A percentile compares a stretch with the other conserved stretches of the same genome.
Evolutionary conservation across 2,329 filamentous ascomycete genomes (phyloP).

Genomic region (Dothideomycetes sp.): DNA sequence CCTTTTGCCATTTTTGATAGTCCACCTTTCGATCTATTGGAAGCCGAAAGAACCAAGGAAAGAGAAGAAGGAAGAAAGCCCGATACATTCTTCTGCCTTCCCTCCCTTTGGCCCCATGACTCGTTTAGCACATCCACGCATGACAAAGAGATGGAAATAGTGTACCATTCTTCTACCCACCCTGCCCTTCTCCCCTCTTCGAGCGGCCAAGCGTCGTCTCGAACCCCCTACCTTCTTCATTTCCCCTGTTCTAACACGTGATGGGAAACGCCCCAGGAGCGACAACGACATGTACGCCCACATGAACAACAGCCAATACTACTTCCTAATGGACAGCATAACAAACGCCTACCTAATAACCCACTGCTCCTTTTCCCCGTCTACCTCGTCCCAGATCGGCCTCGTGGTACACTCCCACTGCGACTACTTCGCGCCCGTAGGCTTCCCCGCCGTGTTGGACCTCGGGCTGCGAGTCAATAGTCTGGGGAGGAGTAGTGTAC

Average conservation of each 20-base stretch:
- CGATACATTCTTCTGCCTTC: too few relatives aligned
- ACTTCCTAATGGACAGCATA: conserved; percentile 79
- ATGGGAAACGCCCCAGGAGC: conserved; percentile 42
- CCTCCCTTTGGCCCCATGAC: too few relatives aligned
- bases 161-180: too few relatives aligned
- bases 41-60: too few relatives aligned
- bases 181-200: too few relatives aligned
- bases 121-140: too few relatives aligned
- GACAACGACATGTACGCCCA: conserved; percentile 96
- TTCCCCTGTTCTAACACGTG: neutral
- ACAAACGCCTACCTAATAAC: conserved; percentile 82
- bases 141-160: too few relatives aligned
- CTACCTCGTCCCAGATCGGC: conserved; percentile 60
- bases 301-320: conserved; percentile 84
- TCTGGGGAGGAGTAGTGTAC: conserved; percentile 76
- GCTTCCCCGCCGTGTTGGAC: conserved; percentile 73
- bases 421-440: conserved; percentile 72
- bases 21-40: too few relatives aligned
- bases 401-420: conserved; percentile 78
- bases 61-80: too few relatives aligned
- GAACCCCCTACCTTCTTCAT: too few relatives aligned
- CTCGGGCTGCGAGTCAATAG: conserved; percentile 72
- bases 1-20: too few relatives aligned
- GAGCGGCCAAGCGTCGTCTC: too few relatives aligned
- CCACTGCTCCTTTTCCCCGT: conserved; percentile 62